Evolutionary conservation across 2,329 filamentous ascomycete genomes (phyloP), one percentile per base, ranked within the genome.

Genomic region (Hirsutella minnesotensis): DNA sequence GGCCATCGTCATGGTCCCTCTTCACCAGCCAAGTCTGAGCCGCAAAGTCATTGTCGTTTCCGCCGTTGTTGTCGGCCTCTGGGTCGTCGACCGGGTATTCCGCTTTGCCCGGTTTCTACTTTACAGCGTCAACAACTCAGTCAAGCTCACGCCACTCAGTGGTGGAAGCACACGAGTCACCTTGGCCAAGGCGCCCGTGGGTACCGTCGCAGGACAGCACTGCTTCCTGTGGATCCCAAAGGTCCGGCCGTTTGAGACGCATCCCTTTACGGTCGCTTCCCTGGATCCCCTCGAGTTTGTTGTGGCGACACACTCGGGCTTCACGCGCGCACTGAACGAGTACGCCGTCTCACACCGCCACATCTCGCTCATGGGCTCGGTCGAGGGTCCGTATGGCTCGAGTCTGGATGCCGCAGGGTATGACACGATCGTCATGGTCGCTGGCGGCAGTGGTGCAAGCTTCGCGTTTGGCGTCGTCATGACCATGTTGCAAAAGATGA

Each of bases 171-270:
- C 73, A 16, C 69, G 73, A 31, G 66, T 79, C n/a, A 63, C 68
- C 0, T 58, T 80, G 27, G 59, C 65, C 40, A 73, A 74, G 54
- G 65, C 68, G 3, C 68, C 70, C 1, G 46, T 64, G 1, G 57
- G 60, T 3, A 69, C 70, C 1, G 56, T 60, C 2, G 67, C 77
- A 0, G 78, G 77, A 2, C 73, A 74, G 47, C 79, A 83, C 53
- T 76, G 74, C 50, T 81, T 79, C 51, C 57, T 83, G 24, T 82
- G 76, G 75, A 69, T 82, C 7, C 79, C 79, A 0, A 61, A 61
- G 4, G 67, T 82, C 39, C 70, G 77, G 9, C 49, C 62, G 2
- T 60, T 72, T 16, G 73, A 82, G 56, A 77, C 72, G 2, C 79
- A 83, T 47, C 78, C 78, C 0, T 82, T 82, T 49, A 81, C 77